These are phyloP conservation scores for Suhomyces wounanorum DNA, from an alignment of 1,139 yeast genomes.

Conservation along the genomic window DNA sequence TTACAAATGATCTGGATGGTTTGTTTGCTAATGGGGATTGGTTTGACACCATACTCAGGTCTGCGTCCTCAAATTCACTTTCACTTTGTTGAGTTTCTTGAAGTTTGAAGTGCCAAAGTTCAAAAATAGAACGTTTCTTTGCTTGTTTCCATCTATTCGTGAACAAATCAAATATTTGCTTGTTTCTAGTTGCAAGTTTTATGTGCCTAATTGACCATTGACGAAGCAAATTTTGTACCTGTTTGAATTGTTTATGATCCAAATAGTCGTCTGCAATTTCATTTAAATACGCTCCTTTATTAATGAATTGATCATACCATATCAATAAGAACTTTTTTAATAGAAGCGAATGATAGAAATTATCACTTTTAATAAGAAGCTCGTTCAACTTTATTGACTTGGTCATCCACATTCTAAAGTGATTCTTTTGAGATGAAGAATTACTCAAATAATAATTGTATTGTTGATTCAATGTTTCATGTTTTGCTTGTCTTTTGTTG, in stretches of 20 bases:
- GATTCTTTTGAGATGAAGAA: conserved; percentile 12
- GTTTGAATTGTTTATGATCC: conserved; percentile 31
- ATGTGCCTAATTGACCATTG: conserved; percentile 44
- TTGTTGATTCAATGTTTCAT: conserved; percentile 16
- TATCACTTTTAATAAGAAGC: conserved; percentile 17
- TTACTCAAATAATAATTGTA: conserved; percentile 17
- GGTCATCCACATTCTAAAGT: conserved; percentile 21
- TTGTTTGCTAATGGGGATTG: conserved; percentile 42
- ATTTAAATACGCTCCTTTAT: conserved; percentile 25
- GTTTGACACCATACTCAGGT: conserved; percentile 28
- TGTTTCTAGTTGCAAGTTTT: conserved; percentile 34
- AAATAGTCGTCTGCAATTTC: conserved; percentile 33
- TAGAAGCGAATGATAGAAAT: conserved; percentile 27
- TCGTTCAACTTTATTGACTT: conserved; percentile 9
- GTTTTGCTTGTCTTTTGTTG: conserved; percentile 17
- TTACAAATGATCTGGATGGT: conserved; percentile 8
- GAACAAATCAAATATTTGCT: conserved; percentile 41
- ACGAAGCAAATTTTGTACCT: conserved; percentile 30
- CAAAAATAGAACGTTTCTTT: conserved; percentile 34
- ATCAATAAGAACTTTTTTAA: conserved; percentile 32
- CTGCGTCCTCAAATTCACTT: conserved; percentile 19
- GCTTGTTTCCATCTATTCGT: conserved; percentile 35
- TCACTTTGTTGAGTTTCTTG: conserved; percentile 13
- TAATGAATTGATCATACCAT: conserved; percentile 38
- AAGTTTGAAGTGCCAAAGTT: conserved; percentile 35